Conservation (phyloP, 2,329 filamentous ascomycete genomes). For the Sporothrix dimorphospora region DNA sequence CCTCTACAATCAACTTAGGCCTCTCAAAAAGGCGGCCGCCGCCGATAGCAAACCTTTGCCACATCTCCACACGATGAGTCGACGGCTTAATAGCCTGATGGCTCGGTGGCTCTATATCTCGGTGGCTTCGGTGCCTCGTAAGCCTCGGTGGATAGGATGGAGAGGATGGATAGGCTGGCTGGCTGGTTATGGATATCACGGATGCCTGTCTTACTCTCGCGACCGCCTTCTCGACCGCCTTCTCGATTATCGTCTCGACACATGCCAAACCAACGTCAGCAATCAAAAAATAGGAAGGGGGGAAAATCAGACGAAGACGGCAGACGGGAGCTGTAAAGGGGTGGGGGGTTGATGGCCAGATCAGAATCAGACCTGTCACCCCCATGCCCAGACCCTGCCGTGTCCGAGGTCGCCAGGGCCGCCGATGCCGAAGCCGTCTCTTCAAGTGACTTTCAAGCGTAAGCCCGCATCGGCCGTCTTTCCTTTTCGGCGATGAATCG, state of each 20-base stretch:
- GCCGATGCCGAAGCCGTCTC: neutral
- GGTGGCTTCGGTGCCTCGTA: neutral
- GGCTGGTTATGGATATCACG: too few species aligned
- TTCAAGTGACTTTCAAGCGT: neutral
- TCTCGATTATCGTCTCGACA: neutral
- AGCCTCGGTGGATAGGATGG: neutral
- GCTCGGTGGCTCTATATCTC: neutral
- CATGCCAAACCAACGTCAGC: slow-evolving; percentile 1
- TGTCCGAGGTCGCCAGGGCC: slow-evolving; percentile 5
- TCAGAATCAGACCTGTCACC: neutral
- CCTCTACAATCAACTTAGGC: neutral
- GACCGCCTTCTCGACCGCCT: neutral
- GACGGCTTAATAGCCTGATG: neutral
- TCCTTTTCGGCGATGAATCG: neutral
- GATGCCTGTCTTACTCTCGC: too few species aligned
- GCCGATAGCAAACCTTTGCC: neutral
- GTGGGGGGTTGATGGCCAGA: neutral
- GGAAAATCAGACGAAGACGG: neutral
- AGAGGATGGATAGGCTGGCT: neutral
- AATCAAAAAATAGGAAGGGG: neutral
- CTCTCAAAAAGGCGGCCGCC: neutral
- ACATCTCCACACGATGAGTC: neutral
- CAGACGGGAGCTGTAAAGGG: neutral
- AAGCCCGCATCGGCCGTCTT: neutral
- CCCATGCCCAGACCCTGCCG: slow-evolving; percentile 1